Evolutionary conservation across 768 basidiomycete genomes (phyloP).

Genomic region (Phanerodontia chrysosporium): DNA sequence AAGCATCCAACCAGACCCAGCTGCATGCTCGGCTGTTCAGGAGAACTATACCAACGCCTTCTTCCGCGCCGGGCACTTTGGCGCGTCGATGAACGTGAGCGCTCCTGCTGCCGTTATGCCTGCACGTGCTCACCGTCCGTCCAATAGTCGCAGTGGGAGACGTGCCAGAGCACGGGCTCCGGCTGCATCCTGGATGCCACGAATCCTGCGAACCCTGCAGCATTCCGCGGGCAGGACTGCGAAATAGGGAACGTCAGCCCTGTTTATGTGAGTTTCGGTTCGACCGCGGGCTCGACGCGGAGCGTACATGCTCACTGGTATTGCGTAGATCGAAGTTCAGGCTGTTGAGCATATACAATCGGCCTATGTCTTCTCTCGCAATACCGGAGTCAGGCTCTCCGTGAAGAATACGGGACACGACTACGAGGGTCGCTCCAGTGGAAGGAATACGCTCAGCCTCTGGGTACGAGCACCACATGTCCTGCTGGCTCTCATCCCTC

Average conservation of each 20-base stretch:
- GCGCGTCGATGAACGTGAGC: slow-evolving; percentile 29
- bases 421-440: slow-evolving; percentile 29
- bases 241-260: slow-evolving; percentile 23
- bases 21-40: slow-evolving; percentile 27
- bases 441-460: slow-evolving; percentile 21
- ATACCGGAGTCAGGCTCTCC: slow-evolving; percentile 21
- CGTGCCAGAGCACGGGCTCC: slow-evolving; percentile 42
- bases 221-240: slow-evolving; percentile 20
- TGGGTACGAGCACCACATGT: slow-evolving; percentile 20
- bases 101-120: background rate
- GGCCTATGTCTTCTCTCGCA: slow-evolving; percentile 22
- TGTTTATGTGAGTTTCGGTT: slow-evolving; percentile 21
- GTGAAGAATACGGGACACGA: slow-evolving; percentile 34
- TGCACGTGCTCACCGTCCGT: background rate
- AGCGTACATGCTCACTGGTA: background rate
- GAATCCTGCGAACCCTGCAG: slow-evolving; percentile 19
- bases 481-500: no score
- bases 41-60: slow-evolving; percentile 23
- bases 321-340: slow-evolving; percentile 6
- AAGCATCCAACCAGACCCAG: slow-evolving; percentile 11
- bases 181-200: slow-evolving; percentile 45
- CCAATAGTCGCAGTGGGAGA: slow-evolving; percentile 46
- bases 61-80: slow-evolving; percentile 24
- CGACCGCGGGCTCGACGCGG: background rate
- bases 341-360: slow-evolving; percentile 20